Evolutionary conservation across 2,329 filamentous ascomycete species (phyloP).

Genomic region (Hypoxylon sp.): DNA sequence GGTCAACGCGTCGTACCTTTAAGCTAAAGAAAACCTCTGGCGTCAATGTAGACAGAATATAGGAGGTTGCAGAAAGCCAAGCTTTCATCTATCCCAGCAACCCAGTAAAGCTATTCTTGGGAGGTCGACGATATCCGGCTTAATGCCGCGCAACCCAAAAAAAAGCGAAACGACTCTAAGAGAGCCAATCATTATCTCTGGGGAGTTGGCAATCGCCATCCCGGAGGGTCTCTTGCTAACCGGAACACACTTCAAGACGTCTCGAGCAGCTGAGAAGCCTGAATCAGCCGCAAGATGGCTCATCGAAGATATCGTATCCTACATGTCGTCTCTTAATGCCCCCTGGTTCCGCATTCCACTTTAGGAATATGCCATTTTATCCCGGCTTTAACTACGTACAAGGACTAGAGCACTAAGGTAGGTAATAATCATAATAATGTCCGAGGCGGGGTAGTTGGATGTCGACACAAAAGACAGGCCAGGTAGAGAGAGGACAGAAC

Average conservation of each 20-base stretch:
- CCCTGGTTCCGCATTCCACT: constrained; percentile 38
- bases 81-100: constrained; percentile 45
- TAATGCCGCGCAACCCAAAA: constrained; percentile 49
- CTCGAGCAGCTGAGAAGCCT: constrained; percentile 44
- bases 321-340: constrained; percentile 29
- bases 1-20: constrained; percentile 14
- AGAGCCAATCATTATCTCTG: constrained; percentile 42
- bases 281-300: constrained; percentile 45
- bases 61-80: constrained; percentile 47
- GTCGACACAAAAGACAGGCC: constrained; percentile 37
- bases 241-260: constrained; percentile 34
- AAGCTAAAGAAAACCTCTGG: constrained; percentile 35
- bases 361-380: constrained; percentile 43
- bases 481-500: constrained; percentile 28
- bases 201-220: constrained; percentile 36
- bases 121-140: constrained; percentile 48
- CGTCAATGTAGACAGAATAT: constrained; percentile 40
- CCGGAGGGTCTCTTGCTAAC: constrained; percentile 37
- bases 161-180: constrained; percentile 37
- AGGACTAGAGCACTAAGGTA: constrained; percentile 37
- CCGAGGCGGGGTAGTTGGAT: constrained; percentile 50
- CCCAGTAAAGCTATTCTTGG: constrained; percentile 45
- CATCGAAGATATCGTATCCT: constrained; percentile 35
- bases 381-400: constrained; percentile 38
- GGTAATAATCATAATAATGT: constrained; percentile 43